A percentile compares a stretch with the other conserved stretches of the same genome.
phyloP scores from a whole-genome alignment of 148 eudicot species.

The Chenopodium berlandieri region DNA sequence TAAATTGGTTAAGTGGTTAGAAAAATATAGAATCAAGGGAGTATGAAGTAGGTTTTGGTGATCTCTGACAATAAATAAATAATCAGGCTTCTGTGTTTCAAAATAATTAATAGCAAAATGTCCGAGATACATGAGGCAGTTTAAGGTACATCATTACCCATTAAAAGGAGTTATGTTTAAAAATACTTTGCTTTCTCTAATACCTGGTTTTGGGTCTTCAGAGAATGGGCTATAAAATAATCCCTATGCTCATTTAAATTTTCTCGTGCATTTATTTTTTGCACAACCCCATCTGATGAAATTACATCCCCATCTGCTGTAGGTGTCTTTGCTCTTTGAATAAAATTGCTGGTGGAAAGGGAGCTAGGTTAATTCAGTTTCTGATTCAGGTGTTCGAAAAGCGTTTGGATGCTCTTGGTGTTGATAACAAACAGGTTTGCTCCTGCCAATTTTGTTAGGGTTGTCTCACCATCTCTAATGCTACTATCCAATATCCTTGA shows the following conservation, averaged over 20 bases:
- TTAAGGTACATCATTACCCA: background rate
- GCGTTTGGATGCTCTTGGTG: slow-evolving; percentile 75
- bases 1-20: background rate
- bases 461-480: background rate
- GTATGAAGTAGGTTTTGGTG: background rate
- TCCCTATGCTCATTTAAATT: background rate
- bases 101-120: background rate
- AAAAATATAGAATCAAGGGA: background rate
- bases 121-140: background rate
- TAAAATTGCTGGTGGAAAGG: slow-evolving; percentile 71
- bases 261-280: too few relatives aligned
- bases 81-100: background rate
- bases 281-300: background rate
- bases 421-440: slow-evolving; percentile 80
- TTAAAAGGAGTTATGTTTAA: too few relatives aligned
- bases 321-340: slow-evolving; percentile 93
- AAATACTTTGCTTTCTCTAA: too few relatives aligned
- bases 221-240: too few relatives aligned
- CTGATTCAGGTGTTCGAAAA: slow-evolving; percentile 81
- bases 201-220: too few relatives aligned
- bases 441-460: background rate
- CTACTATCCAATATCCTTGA: background rate
- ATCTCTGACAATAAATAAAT: too few relatives aligned
- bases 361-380: slow-evolving; percentile 64
- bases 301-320: slow-evolving; percentile 13